These are phyloP conservation scores for Sporopachydermia lactativora DNA, from an alignment of 805 yeast genomes.

Conservation along the genomic window DNA sequence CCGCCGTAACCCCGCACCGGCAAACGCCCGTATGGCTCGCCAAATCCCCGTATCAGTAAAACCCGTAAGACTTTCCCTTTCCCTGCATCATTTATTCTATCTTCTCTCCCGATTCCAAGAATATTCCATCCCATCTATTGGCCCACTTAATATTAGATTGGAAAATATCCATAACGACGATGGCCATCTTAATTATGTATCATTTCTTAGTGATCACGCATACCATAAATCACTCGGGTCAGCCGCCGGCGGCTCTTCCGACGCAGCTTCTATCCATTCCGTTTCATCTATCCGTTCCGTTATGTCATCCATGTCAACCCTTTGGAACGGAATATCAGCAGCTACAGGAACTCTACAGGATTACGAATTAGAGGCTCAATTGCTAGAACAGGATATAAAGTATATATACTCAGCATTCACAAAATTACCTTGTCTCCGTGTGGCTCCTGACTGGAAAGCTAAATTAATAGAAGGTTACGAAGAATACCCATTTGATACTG, in stretches of 20 bases:
- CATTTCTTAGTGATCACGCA: constrained; percentile 41
- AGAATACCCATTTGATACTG: constrained; percentile 59
- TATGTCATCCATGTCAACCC: constrained; percentile 30
- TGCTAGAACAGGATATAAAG: constrained; percentile 26
- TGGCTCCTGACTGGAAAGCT: constrained; percentile 46
- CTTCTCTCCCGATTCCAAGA: constrained; percentile 42
- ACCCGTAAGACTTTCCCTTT: constrained; percentile 42
- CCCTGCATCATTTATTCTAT: constrained; percentile 50
- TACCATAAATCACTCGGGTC: constrained; percentile 20
- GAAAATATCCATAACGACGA: constrained; percentile 40
- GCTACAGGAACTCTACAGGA: constrained; percentile 15
- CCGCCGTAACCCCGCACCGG: neutral
- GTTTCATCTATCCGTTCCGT: constrained; percentile 16
- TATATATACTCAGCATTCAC: constrained; percentile 51
- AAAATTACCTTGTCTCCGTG: constrained; percentile 46
- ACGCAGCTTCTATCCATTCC: constrained; percentile 14
- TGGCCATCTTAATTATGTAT: constrained; percentile 35
- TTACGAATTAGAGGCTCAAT: constrained; percentile 30
- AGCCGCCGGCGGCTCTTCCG: constrained; percentile 9
- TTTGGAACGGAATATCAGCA: constrained; percentile 21
- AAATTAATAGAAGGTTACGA: constrained; percentile 46
- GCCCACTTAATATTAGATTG: constrained; percentile 46
- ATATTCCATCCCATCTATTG: constrained; percentile 27
- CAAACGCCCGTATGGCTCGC: neutral
- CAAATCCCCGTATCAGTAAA: constrained; percentile 15